These are phyloP conservation scores for Primulina huaijiensis DNA, from an alignment of 257 asterid genomes.

Conservation along the genomic window DNA sequence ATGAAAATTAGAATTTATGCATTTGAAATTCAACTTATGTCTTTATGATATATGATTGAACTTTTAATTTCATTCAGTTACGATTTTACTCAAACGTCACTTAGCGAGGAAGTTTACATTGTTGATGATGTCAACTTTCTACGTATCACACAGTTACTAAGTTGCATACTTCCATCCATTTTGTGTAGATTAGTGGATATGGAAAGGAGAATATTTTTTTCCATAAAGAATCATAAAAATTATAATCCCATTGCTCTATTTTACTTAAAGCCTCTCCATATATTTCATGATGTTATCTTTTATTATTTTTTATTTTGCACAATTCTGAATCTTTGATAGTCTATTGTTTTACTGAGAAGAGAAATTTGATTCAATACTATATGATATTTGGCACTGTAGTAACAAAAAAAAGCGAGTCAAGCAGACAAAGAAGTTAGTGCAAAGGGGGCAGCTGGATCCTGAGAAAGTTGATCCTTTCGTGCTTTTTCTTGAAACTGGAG, in stretches of 20 bases:
- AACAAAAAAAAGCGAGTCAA: constrained; percentile 75
- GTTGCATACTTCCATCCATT: too few relatives aligned
- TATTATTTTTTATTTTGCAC: neutral
- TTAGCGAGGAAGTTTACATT: neutral
- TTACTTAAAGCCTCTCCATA: constrained; percentile 8
- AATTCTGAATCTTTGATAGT: constrained; percentile 15
- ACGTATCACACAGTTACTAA: too few relatives aligned
- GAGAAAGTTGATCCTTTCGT: constrained; percentile 75
- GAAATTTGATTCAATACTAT: neutral
- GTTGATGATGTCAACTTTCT: too few relatives aligned
- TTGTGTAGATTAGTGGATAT: too few relatives aligned
- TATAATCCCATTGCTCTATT: neutral
- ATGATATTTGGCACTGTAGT: constrained; percentile 38
- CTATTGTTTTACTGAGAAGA: neutral
- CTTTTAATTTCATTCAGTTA: neutral
- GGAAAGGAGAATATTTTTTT: too few relatives aligned
- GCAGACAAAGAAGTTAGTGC: constrained; percentile 73
- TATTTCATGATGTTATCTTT: neutral
- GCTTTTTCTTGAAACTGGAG: constrained; percentile 71
- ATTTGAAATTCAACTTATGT: constrained; percentile 14
- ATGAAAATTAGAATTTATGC: neutral
- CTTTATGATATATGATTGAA: neutral
- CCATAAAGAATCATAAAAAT: neutral
- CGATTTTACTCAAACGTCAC: constrained; percentile 1
- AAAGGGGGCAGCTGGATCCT: constrained; percentile 64